These are phyloP conservation scores for Phytophthora palmivora DNA, from an alignment of 352 stramenopile genomes.

Conservation along the genomic window DNA sequence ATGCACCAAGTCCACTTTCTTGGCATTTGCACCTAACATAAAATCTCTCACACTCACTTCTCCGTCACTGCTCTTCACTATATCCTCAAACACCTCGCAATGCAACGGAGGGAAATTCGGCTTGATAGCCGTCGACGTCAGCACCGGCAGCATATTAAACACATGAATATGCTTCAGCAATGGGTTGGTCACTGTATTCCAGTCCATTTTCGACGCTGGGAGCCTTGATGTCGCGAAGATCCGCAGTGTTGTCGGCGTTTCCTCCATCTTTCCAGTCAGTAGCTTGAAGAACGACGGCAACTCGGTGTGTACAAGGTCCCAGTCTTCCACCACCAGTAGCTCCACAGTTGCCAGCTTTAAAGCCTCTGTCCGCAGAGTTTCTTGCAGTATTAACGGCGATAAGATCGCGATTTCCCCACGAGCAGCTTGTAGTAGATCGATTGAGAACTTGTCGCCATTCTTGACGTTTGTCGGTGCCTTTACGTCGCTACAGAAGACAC, in stretches of 20 bases:
- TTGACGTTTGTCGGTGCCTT: neutral
- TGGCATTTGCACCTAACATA: slow-evolving; percentile 69
- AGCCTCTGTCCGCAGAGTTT: slow-evolving; percentile 38
- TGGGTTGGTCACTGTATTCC: slow-evolving; percentile 52
- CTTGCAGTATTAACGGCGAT: slow-evolving; percentile 54
- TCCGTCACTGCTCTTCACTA: slow-evolving; percentile 7
- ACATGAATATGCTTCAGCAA: slow-evolving; percentile 69
- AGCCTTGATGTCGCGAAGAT: slow-evolving; percentile 71
- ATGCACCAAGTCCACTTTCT: slow-evolving; percentile 71
- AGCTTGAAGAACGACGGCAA: slow-evolving; percentile 69
- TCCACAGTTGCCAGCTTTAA: slow-evolving; percentile 42
- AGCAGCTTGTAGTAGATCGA: slow-evolving; percentile 26
- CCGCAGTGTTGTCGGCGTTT: slow-evolving; percentile 23
- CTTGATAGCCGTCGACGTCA: slow-evolving; percentile 30
- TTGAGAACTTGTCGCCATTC: slow-evolving; percentile 18
- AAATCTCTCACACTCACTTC: slow-evolving; percentile 59
- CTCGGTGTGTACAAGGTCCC: slow-evolving; percentile 67
- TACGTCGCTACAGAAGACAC: slow-evolving; percentile 46
- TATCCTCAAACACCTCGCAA: slow-evolving; percentile 56
- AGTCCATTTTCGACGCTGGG: slow-evolving; percentile 61
- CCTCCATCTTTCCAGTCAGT: slow-evolving; percentile 23
- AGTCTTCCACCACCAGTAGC: slow-evolving; percentile 69
- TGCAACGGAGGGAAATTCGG: slow-evolving; percentile 50
- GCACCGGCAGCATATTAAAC: slow-evolving; percentile 64
- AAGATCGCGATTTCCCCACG: slow-evolving; percentile 48